Conservation (phyloP, 164 flowering plant species). For the Dillenia turbinata region DNA sequence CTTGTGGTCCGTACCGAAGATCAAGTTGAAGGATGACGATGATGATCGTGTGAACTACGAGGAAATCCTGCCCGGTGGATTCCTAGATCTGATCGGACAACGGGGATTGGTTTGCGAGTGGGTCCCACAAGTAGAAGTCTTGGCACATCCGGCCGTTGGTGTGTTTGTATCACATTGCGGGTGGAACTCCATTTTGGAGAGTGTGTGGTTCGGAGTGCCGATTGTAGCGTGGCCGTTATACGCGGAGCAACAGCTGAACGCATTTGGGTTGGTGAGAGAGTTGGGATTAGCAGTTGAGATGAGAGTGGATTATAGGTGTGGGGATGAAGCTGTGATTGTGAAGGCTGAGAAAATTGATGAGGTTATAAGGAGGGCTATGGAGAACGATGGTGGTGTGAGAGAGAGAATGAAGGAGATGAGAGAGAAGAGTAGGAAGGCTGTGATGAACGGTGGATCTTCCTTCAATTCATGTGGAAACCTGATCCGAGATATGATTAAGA, state of each 20-base stretch:
- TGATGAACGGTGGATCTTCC: conserved; percentile 37
- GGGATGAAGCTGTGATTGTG: conserved; percentile 9
- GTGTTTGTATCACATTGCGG: conserved; percentile 45
- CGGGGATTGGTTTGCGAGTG: conserved; percentile 28
- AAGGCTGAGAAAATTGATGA: conserved; percentile 20
- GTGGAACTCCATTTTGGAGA: conserved; percentile 39
- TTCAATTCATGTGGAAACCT: background rate
- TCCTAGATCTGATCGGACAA: conserved; percentile 16
- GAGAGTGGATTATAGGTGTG: conserved; percentile 13
- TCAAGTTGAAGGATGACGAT: background rate
- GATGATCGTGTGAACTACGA: conserved; percentile 5
- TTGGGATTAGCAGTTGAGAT: conserved; percentile 31
- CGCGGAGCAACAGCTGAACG: conserved; percentile 36
- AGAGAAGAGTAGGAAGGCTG: conserved; percentile 18
- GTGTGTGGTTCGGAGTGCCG: conserved; percentile 37
- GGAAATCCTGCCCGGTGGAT: conserved; percentile 25
- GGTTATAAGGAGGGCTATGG: conserved; percentile 13
- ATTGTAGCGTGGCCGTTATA: conserved; percentile 36
- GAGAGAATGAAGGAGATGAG: conserved; percentile 25
- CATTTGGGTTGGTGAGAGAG: conserved; percentile 33
- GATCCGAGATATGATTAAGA: too few species aligned
- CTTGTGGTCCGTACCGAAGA: conserved; percentile 25
- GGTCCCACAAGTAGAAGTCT: conserved; percentile 32
- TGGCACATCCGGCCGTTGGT: conserved; percentile 23
- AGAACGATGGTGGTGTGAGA: conserved; percentile 22